Base-by-base conservation (phyloP, 768 basidiomycete genomes). In the Vararia minispora region DNA sequence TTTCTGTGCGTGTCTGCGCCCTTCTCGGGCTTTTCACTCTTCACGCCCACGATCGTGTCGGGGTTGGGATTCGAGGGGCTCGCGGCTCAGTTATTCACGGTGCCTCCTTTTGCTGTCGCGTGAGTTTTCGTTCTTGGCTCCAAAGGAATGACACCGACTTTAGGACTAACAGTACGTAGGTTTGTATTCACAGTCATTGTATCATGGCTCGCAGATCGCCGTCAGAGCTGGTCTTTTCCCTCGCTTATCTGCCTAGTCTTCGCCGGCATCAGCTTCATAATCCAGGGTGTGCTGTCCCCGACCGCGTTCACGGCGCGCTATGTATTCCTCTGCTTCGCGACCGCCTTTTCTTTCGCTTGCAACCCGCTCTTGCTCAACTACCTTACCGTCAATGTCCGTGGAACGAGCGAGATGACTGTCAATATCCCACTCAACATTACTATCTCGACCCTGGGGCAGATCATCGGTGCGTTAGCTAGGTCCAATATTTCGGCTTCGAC, bases 21-120 rank as follows among this genome's bases (percentile, higher is more conserved):
- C 12, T 60, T 69, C 36, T 67, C 64, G 46, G 56, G 55, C 34
- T 48, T 59, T 29, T 44, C 37, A 32, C 74, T 82, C 48, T 86
- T 88, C 57, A 61, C 74, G 6, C 84, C 84, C 5, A 76, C 78
- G 3, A 82, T 88, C 55, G 72, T 87, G 5, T 61, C 71, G 22
- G 61, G 64, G 12, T 65, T 81, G 3, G 78, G 78, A 16, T 79
- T 69, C 52, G 64, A 64, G 2, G 64, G 68, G 0, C 61, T 69
- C 23, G 54, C 60, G 17, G 71, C 74, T 8, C 77, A 81, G 49
- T 60, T 82, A 2, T 72, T 76, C 65, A 76, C 70, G 11, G 79
- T 80, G 2, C 65, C 63, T 5, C 65, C 65, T 6, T 64, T 58
- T 23, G 59, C 64, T 3, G 58, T 58, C 8, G 62, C 53, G 14